phyloP scores from a whole-genome alignment of 2,329 filamentous ascomycete species.

The Fusarium haematococcum region DNA sequence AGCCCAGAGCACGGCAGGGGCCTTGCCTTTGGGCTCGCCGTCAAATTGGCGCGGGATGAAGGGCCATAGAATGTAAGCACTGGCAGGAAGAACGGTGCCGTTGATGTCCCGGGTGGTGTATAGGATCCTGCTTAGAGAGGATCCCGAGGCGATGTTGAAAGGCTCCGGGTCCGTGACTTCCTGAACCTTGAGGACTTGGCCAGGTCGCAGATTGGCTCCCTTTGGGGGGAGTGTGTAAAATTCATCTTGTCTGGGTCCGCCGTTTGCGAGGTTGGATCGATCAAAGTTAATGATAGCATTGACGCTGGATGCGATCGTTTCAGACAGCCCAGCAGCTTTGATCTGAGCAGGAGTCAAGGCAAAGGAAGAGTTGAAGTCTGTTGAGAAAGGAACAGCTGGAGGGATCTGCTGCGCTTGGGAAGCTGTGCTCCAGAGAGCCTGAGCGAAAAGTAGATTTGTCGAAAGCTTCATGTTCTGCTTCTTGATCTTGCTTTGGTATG shows the following conservation, averaged over 20 bases:
- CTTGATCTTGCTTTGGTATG: neutral
- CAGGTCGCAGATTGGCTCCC: neutral
- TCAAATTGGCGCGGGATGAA: conserved; percentile 4
- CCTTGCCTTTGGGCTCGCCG: neutral
- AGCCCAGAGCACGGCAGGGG: conserved; percentile 53
- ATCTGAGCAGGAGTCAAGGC: conserved; percentile 12
- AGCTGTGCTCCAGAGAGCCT: neutral
- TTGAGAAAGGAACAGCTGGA: neutral
- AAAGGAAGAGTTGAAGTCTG: conserved; percentile 33
- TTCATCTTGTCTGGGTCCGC: conserved; percentile 29
- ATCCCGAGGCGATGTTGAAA: conserved; percentile 9
- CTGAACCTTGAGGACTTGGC: conserved; percentile 26
- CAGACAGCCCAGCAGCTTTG: neutral
- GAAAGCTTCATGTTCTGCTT: neutral
- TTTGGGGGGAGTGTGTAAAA: conserved; percentile 24
- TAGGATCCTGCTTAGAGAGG: conserved; percentile 12
- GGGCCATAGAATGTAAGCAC: conserved; percentile 25
- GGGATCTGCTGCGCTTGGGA: neutral
- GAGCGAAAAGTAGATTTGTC: neutral
- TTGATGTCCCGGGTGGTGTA: conserved; percentile 26
- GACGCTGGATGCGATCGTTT: conserved; percentile 7
- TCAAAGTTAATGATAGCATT: conserved; percentile 24
- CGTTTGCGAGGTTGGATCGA: conserved; percentile 25
- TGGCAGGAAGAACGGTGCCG: conserved; percentile 21
- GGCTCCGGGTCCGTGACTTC: conserved; percentile 11